phyloP scores from a whole-genome alignment of 2,329 filamentous ascomycete genomes.

The Fusarium sororula region DNA sequence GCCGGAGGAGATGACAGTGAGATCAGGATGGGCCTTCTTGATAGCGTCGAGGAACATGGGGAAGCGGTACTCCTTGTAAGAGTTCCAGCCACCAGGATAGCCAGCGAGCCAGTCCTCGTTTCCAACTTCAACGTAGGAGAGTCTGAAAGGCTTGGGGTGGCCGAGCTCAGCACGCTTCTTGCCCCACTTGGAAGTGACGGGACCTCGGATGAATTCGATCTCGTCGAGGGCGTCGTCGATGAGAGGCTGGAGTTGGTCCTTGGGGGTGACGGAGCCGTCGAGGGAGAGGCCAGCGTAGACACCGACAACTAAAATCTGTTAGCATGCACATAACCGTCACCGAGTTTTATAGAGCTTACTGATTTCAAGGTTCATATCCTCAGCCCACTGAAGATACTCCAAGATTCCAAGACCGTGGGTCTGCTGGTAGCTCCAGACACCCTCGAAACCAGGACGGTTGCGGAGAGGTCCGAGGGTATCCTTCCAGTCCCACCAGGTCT shows the following conservation, averaged over 20 bases:
- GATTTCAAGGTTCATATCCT: slow-evolving; percentile 67
- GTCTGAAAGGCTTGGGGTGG: slow-evolving; percentile 67
- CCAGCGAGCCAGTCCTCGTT: slow-evolving; percentile 72
- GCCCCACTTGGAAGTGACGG: slow-evolving; percentile 63
- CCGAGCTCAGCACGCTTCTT: slow-evolving; percentile 66
- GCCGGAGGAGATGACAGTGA: slow-evolving; percentile 63
- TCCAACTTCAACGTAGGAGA: slow-evolving; percentile 72
- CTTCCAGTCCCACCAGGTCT: slow-evolving; percentile 61
- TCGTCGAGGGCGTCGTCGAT: slow-evolving; percentile 70
- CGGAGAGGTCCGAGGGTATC: slow-evolving; percentile 63
- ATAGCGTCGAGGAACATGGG: slow-evolving; percentile 68
- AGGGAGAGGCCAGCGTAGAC: slow-evolving; percentile 67
- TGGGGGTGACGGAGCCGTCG: slow-evolving; percentile 60
- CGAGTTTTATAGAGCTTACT: slow-evolving; percentile 35
- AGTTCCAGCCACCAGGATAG: slow-evolving; percentile 55
- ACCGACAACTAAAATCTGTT: slow-evolving; percentile 54
- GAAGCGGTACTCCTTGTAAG: slow-evolving; percentile 66
- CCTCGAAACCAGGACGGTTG: slow-evolving; percentile 63
- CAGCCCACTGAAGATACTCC: slow-evolving; percentile 69
- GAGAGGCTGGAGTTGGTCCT: slow-evolving; percentile 62
- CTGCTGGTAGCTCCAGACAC: slow-evolving; percentile 68
- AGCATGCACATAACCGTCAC: accelerated
- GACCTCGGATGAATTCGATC: slow-evolving; percentile 70
- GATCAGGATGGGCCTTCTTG: slow-evolving; percentile 62
- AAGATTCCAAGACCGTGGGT: slow-evolving; percentile 70